phyloP scores from a whole-genome alignment of 768 basidiomycete species.

The Daedalea quercina region DNA sequence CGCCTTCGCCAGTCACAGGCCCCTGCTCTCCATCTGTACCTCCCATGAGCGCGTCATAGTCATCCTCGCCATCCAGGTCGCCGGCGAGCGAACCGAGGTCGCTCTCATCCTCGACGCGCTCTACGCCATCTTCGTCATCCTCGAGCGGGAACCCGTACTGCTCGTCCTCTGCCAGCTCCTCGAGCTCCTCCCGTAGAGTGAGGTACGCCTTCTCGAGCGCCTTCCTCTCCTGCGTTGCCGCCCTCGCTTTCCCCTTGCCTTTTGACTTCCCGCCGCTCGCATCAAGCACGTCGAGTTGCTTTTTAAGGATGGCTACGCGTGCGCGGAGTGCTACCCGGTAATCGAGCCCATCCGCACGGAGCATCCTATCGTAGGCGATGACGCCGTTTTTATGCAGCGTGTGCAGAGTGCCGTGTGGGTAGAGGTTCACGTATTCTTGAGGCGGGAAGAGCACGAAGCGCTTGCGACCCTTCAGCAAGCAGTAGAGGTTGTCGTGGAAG shows the following conservation, averaged over 20 bases:
- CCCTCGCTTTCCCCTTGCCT: conserved; percentile 16
- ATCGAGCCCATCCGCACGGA: conserved; percentile 23
- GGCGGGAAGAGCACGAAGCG: conserved; percentile 27
- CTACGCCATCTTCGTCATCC: conserved; percentile 9
- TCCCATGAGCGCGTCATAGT: conserved; percentile 22
- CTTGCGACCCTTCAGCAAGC: conserved; percentile 22
- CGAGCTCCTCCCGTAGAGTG: conserved; percentile 20
- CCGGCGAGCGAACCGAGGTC: conserved; percentile 7
- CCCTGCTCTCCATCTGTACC: conserved; percentile 10
- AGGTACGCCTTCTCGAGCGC: conserved; percentile 16
- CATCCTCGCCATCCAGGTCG: conserved; percentile 18
- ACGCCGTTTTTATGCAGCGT: conserved; percentile 22
- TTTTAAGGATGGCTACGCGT: conserved; percentile 18
- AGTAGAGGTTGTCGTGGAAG: conserved; percentile 28
- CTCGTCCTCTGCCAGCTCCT: conserved; percentile 14
- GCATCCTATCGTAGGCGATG: conserved; percentile 21
- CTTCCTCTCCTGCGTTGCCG: conserved; percentile 13
- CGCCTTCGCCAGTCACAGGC: neutral
- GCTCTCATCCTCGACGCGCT: conserved; percentile 4
- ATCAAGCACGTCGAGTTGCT: conserved; percentile 13
- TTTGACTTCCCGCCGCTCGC: conserved; percentile 9
- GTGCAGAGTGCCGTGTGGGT: conserved; percentile 20
- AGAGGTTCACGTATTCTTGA: conserved; percentile 16
- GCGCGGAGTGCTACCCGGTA: conserved; percentile 17
- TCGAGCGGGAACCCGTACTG: conserved; percentile 9